Evolutionary conservation across 176 grass and related monocot species (phyloP).

Genomic region (Triticum aestivum): DNA sequence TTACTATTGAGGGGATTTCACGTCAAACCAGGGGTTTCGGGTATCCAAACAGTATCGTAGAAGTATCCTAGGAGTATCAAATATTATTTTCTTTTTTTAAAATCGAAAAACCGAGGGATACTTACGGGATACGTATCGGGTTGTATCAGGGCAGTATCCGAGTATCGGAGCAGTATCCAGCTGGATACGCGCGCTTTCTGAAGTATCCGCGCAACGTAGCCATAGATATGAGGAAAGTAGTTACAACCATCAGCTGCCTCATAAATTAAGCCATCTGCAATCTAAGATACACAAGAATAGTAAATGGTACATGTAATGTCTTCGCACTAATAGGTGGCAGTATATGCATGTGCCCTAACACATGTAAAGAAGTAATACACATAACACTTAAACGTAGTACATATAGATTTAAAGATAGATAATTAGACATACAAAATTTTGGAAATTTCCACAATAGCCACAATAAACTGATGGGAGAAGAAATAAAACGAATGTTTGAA

Average conservation of each 20-base stretch:
- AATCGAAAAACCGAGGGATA: too few species aligned
- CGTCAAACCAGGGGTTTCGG: too few species aligned
- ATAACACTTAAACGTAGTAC: background rate
- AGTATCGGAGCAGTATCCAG: too few species aligned
- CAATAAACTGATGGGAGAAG: background rate
- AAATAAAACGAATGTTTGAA: slow-evolving; percentile 8
- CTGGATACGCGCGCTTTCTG: too few species aligned
- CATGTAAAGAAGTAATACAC: background rate
- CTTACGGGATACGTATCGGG: too few species aligned
- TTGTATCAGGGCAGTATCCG: too few species aligned
- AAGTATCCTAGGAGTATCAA: too few species aligned
- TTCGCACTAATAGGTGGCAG: background rate
- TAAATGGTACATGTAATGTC: slow-evolving; percentile 17
- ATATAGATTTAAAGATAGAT: too few species aligned
- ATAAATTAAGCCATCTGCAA: slow-evolving; percentile 41
- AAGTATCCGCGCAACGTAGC: too few species aligned
- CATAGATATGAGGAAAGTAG: slow-evolving; percentile 87
- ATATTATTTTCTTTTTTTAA: too few species aligned
- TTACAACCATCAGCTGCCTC: slow-evolving; percentile 33
- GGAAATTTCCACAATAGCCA: background rate
- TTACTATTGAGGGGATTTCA: too few species aligned
- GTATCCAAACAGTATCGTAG: too few species aligned
- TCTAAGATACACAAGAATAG: slow-evolving; percentile 33
- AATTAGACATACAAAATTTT: background rate
- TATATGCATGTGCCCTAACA: background rate